A percentile compares a stretch with the other conserved stretches of the same genome.
phyloP scores from a whole-genome alignment of 805 yeast genomes.

The Kodamaea hsintzibuensis region DNA sequence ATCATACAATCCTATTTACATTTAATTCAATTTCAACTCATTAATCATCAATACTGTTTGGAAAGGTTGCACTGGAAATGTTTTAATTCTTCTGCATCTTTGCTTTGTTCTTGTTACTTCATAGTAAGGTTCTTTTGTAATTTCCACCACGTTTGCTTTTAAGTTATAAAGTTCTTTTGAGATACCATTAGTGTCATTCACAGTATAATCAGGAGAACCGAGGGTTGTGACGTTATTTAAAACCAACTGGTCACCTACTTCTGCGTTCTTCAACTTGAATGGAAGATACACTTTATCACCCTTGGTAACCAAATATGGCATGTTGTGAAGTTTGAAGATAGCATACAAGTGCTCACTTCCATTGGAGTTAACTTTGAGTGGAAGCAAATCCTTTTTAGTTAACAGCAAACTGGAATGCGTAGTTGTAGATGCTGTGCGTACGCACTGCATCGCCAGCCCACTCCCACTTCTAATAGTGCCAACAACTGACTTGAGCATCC shows the following conservation, averaged over 20 bases:
- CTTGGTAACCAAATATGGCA: constrained; percentile 84
- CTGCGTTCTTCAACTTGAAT: constrained; percentile 69
- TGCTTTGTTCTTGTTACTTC: constrained; percentile 56
- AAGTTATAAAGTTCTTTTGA: constrained; percentile 58
- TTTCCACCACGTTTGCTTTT: constrained; percentile 81
- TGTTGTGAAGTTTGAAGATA: constrained; percentile 73
- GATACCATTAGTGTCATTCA: constrained; percentile 41
- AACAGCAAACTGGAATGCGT: not conserved
- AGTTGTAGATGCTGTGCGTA: not conserved
- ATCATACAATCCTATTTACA: constrained; percentile 6
- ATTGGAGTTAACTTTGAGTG: constrained; percentile 66
- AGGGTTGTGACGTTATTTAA: constrained; percentile 76
- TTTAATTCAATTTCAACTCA: constrained; percentile 57
- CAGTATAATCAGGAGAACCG: constrained; percentile 83
- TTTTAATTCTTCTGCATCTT: constrained; percentile 79
- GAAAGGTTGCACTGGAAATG: constrained; percentile 69
- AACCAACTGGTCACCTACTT: constrained; percentile 79
- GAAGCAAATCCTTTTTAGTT: constrained; percentile 47
- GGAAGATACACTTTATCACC: constrained; percentile 88
- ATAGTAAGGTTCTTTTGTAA: constrained; percentile 77
- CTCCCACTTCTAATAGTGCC: not conserved
- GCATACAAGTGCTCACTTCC: constrained; percentile 67
- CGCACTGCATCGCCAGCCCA: not conserved
- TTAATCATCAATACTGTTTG: constrained; percentile 77
- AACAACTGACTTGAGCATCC: not conserved